Evolutionary conservation across 2,329 filamentous ascomycete species (phyloP), one percentile per base, ranked within the genome.

Genomic region (Pseudomassariella vexata): DNA sequence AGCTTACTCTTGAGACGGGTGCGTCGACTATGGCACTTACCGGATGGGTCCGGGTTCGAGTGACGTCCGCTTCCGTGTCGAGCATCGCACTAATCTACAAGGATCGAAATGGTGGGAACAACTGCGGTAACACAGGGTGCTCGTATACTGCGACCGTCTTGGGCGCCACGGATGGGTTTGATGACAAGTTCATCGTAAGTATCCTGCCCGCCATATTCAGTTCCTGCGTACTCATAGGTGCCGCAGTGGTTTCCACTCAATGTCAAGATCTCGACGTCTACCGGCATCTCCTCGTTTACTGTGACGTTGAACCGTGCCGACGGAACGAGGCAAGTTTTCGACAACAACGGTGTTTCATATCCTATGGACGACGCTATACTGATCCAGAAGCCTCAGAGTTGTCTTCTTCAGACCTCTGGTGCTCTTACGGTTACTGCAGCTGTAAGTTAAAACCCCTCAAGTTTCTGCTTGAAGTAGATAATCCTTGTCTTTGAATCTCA

Each of bases 221-320:
- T n/a, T n/a, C n/a, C n/a, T n/a, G n/a, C n/a, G n/a, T n/a, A n/a
- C n/a, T n/a, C n/a, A n/a, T n/a, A n/a, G n/a, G n/a, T n/a, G n/a
- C n/a, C n/a, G n/a, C n/a, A n/a, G n/a, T 48, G 47, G 53, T 70
- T 62, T 42, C 66, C 63, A n/a, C 54, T 70, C 22, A 44, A 55
- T n/a, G 44, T 50, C 18, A 55, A 71, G 35, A 68, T 88, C 45
- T 52, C 73, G 39, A 61, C 75, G 42, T 56, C 72, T 36, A 60
- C 71, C 35, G 66, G 82, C 41, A 73, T 85, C 55, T 69, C 80
- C 24, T 68, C 79, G 42, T 73, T 83, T 59, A 64, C 63, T 39
- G 49, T 78, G 46, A 55, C 70, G 2, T 46, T 79, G 32, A 69
- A 65, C 34, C 55, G 63, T 32, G 59, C 56, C 3, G 62, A 66